Conservation (phyloP, 805 yeast genomes). For the Cyberlindnera euphorbiiphila region DNA sequence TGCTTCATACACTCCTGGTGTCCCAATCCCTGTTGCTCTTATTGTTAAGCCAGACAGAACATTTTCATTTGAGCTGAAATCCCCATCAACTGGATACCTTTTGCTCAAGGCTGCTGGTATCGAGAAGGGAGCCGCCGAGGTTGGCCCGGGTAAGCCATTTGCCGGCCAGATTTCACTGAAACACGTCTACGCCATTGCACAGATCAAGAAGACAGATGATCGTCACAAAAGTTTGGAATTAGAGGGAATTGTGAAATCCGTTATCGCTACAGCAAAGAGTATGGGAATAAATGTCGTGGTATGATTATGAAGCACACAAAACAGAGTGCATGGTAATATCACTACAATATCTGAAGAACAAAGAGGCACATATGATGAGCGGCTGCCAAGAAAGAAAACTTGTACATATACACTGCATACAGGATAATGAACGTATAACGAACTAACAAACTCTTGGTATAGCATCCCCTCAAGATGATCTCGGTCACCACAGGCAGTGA, state of each 20-base stretch:
- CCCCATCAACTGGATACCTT: constrained; percentile 90
- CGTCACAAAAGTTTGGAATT: constrained; percentile 68
- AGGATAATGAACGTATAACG: constrained; percentile 12
- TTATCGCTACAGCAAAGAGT: constrained; percentile 84
- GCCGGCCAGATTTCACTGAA: constrained; percentile 75
- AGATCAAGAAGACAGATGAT: constrained; percentile 83
- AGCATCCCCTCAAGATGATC: too few relatives aligned
- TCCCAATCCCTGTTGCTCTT: constrained; percentile 83
- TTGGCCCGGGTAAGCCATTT: constrained; percentile 47
- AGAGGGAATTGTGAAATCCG: constrained; percentile 74
- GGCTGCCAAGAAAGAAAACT: neutral
- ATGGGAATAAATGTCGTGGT: constrained; percentile 82
- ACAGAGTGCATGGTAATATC: too few relatives aligned
- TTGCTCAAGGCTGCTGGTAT: constrained; percentile 77
- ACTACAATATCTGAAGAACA: neutral
- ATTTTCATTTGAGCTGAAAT: constrained; percentile 78
- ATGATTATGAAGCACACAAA: too few relatives aligned
- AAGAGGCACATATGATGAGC: too few relatives aligned
- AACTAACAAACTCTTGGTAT: too few relatives aligned
- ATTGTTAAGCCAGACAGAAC: constrained; percentile 91
- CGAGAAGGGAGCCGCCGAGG: constrained; percentile 70
- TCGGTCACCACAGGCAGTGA: too few relatives aligned
- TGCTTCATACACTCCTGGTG: constrained; percentile 78
- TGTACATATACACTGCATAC: constrained; percentile 10
- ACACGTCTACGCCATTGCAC: constrained; percentile 92